Evolutionary conservation across 768 basidiomycete genomes (phyloP).

Genomic region (Mrakia frigida): DNA sequence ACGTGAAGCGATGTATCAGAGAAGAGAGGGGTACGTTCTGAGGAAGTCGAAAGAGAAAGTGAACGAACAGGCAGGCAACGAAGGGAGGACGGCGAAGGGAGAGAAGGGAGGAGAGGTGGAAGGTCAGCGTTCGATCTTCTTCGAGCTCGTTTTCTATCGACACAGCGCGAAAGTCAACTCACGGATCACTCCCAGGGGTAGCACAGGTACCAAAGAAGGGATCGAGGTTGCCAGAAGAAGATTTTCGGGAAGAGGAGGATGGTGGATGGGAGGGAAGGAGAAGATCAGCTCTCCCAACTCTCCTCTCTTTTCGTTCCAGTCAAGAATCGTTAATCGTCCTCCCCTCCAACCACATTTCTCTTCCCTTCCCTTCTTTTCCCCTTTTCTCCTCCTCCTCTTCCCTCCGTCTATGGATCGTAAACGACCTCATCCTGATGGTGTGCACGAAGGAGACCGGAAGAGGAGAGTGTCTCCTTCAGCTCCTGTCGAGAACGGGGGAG

Average conservation of each 20-base stretch:
- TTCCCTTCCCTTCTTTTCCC: neutral
- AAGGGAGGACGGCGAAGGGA: no score
- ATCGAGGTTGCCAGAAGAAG: neutral
- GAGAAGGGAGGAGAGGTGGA: no score
- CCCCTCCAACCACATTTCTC: neutral
- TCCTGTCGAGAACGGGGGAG: neutral
- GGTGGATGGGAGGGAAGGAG: neutral
- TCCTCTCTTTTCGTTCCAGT: neutral
- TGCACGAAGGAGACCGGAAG: conserved; percentile 3
- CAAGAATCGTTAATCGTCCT: neutral
- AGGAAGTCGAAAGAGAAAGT: no score
- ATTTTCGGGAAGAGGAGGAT: neutral
- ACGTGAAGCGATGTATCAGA: neutral
- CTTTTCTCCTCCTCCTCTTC: neutral
- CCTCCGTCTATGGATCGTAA: conserved; percentile 16
- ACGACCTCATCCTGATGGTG: conserved; percentile 16
- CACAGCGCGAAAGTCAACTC: no score
- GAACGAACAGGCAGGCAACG: no score
- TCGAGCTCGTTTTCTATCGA: no score
- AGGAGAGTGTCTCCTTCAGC: conserved; percentile 3
- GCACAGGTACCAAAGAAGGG: no score
- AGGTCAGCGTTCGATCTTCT: no score
- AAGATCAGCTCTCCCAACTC: neutral
- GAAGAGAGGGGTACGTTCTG: no score
- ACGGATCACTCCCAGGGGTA: no score